Evolutionary conservation across 2,329 filamentous ascomycete species (phyloP).

Genomic region (Fusarium liriodendri): DNA sequence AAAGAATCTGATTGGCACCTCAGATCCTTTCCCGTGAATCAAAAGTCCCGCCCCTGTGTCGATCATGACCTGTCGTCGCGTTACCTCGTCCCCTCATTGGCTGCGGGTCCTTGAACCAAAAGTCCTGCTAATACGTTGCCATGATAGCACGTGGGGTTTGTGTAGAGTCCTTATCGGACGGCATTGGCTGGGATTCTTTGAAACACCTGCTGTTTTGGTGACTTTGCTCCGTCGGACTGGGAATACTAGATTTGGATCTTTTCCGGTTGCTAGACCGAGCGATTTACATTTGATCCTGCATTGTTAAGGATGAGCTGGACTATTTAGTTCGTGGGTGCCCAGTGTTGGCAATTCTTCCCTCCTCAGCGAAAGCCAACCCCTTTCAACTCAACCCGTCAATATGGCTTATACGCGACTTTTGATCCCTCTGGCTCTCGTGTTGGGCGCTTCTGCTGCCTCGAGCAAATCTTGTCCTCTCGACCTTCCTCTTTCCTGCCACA

Average conservation of each 20-base stretch:
- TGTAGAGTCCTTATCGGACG: constrained; percentile 23
- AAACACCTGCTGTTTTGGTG: constrained; percentile 36
- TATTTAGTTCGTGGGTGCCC: not conserved
- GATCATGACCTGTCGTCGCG: constrained; percentile 19
- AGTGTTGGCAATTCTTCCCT: not conserved
- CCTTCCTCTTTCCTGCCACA: constrained; percentile 62
- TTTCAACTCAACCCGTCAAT: not conserved
- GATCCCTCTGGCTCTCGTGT: constrained; percentile 21
- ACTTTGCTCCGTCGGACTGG: constrained; percentile 5
- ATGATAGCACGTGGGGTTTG: constrained; percentile 34
- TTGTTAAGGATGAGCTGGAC: not conserved
- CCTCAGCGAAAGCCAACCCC: not conserved
- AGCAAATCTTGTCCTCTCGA: constrained; percentile 32
- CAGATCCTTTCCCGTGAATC: not conserved
- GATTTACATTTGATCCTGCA: not conserved
- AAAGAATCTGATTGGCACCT: not conserved
- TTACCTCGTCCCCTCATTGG: constrained; percentile 25
- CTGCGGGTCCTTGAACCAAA: constrained; percentile 17
- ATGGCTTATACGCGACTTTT: constrained; percentile 24
- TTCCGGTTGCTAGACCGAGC: not conserved
- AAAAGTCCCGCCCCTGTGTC: constrained; percentile 25
- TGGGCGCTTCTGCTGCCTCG: constrained; percentile 14
- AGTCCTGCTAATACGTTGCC: constrained; percentile 31
- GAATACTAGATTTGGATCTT: not conserved
- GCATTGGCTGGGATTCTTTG: not conserved